Evolutionary conservation across 2,329 filamentous ascomycete genomes (phyloP), one percentile per base, ranked within the genome.

Genomic region (Zymoseptoria crescenta): DNA sequence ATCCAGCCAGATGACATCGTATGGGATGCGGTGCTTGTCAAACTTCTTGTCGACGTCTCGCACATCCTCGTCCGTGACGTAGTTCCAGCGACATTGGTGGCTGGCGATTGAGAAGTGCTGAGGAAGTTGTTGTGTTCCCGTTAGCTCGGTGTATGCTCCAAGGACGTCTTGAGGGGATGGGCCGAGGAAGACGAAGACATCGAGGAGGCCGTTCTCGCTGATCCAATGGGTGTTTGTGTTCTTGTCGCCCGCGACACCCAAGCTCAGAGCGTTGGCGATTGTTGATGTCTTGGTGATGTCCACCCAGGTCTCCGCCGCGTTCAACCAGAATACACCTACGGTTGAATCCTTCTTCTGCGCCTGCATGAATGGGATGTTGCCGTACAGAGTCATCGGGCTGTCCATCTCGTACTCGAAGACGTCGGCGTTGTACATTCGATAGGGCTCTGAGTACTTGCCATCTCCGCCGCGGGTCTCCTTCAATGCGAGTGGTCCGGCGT

Each of bases 21-120:
- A 99, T 0, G 94, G 94, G 57, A 99, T 96, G 72, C 90, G 87
- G 75, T 87, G 85, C 77, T 94, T 95, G 78, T 97, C 92, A 78
- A 99, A 96, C 73, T 95, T 96, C 65, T 89, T 86, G 73, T 97
- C 92, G 49, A 99, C 93, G 69, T 97, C 92, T 74, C 89, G 95
- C 59, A 99, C 92, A 75, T 99, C 94, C 64, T 96, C 91, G 68
- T 96, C 93, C 1, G 91, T 95, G 58, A 96, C 87, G 72, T 99
- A 99, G 77, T 99, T 99, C 94, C 94, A 99, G 68, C 94, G 88
- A 74, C 94, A 97, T 74, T 99, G 94, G 71, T 99, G 94, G 75
- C 97, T 96, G 10, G 85, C 94, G 65, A 99, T 85, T 1, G 93
- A 83, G 68, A 96, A 96, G 64, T 94, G 88, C 69, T 96, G 91